A percentile compares a stretch with the other conserved stretches of the same genome.
phyloP scores from a whole-genome alignment of 352 stramenopile species.

The Phytophthora citricola region DNA sequence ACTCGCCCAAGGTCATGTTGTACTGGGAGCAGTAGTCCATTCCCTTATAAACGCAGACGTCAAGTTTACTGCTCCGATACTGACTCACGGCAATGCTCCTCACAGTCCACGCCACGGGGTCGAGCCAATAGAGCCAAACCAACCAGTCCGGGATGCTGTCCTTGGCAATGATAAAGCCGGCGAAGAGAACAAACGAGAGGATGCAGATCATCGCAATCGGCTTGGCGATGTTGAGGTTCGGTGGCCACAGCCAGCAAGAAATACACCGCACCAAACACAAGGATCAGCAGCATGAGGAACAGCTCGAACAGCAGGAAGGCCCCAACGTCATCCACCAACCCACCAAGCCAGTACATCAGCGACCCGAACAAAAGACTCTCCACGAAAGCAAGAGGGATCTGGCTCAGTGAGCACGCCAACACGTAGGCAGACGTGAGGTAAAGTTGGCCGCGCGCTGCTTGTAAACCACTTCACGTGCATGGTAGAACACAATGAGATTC shows the following conservation, averaged over 20 bases:
- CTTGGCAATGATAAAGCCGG: conserved; percentile 56
- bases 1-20: conserved; percentile 53
- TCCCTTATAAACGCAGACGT: conserved; percentile 43
- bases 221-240: conserved; percentile 52
- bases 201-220: conserved; percentile 54
- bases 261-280: conserved; percentile 54
- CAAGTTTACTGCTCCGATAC: conserved; percentile 39
- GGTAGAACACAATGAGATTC: conserved; percentile 80
- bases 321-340: conserved; percentile 39
- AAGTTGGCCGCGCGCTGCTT: conserved; percentile 41
- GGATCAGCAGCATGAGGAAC: conserved; percentile 49
- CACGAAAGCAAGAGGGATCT: conserved; percentile 50
- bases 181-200: conserved; percentile 57
- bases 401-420: conserved; percentile 46
- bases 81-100: conserved; percentile 53
- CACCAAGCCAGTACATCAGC: conserved; percentile 85
- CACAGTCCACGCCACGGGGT: conserved; percentile 58
- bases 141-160: conserved; percentile 55
- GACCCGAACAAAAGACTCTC: conserved; percentile 80
- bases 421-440: conserved; percentile 74
- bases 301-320: conserved; percentile 50
- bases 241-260: conserved; percentile 46
- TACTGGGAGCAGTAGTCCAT: conserved; percentile 41
- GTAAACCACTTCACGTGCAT: conserved; percentile 63
- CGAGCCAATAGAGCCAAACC: conserved; percentile 51